These are phyloP conservation scores for Jackrogersella minutella DNA, from an alignment of 495 filamentous ascomycete species.

Conservation along the genomic window DNA sequence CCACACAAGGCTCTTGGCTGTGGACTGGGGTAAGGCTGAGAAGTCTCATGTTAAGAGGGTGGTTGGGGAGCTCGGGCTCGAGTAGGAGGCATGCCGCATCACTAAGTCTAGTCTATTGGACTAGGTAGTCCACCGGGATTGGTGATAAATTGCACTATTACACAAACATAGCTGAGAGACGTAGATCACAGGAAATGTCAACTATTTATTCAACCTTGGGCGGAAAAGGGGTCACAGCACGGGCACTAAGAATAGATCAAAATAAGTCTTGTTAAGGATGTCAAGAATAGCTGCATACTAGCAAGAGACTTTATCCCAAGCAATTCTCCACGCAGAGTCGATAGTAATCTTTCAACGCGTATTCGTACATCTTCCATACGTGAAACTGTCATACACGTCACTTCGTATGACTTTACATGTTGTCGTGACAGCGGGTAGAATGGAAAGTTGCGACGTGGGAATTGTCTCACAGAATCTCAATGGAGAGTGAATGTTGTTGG, in stretches of 20 bases:
- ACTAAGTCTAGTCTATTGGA: too few species aligned
- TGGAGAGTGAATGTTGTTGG: background rate
- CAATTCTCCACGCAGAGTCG: background rate
- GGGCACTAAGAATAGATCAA: background rate
- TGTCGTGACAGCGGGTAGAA: background rate
- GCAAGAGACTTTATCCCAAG: background rate
- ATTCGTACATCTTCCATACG: background rate
- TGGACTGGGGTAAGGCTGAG: conserved; percentile 55
- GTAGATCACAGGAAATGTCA: background rate
- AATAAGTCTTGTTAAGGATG: background rate
- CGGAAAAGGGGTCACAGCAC: background rate
- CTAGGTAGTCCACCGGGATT: too few species aligned
- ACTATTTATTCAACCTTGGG: background rate
- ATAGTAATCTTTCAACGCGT: background rate
- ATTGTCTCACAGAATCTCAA: conserved; percentile 17
- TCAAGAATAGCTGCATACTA: too few species aligned
- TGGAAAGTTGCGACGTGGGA: conserved; percentile 25
- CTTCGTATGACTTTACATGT: background rate
- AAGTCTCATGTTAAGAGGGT: conserved; percentile 45
- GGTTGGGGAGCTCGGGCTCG: conserved; percentile 46
- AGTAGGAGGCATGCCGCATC: too few species aligned
- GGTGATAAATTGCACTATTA: background rate
- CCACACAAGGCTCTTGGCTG: conserved; percentile 41
- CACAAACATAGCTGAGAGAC: background rate
- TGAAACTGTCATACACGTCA: conserved; percentile 17